These are phyloP conservation scores for Trichosporon sp. DNA, from an alignment of 1,284 basidiomycete genomes.

Conservation along the genomic window DNA sequence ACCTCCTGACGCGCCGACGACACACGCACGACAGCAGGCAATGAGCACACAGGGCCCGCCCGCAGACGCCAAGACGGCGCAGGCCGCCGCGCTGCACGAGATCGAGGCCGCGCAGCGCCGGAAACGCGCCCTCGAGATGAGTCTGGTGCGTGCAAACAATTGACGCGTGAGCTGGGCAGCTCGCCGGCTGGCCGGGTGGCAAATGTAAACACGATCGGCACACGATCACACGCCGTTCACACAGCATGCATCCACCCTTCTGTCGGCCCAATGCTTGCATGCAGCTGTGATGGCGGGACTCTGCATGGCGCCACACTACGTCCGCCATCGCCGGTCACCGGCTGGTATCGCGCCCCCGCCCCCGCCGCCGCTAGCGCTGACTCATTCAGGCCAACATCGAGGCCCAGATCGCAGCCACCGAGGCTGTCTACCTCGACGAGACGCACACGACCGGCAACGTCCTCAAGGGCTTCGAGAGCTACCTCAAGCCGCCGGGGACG, in stretches of 20 bases:
- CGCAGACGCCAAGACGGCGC: conserved; percentile 47
- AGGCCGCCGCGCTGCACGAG: conserved; percentile 40
- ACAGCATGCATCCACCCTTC: not conserved
- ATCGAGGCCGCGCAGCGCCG: conserved; percentile 40
- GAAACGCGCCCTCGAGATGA: conserved; percentile 40
- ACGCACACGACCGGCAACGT: conserved; percentile 38
- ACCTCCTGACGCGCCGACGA: not conserved
- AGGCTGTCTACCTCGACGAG: conserved; percentile 52
- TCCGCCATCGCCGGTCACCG: too few relatives aligned
- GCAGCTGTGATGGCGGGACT: too few relatives aligned
- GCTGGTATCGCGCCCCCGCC: too few relatives aligned
- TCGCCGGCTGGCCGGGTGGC: too few relatives aligned
- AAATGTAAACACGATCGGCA: not conserved
- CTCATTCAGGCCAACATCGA: conserved; percentile 49
- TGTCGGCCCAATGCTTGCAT: too few relatives aligned
- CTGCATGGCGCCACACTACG: too few relatives aligned
- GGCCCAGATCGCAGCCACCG: conserved; percentile 51
- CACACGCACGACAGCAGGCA: not conserved
- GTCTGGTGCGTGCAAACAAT: conserved; percentile 26
- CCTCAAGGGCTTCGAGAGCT: conserved; percentile 51
- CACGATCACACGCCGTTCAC: not conserved
- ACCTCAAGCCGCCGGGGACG: conserved; percentile 47
- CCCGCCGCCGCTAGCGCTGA: too few relatives aligned
- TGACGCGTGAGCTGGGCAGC: too few relatives aligned
- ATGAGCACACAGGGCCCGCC: conserved; percentile 46